These are phyloP conservation scores for Stereocaulon alpinum DNA, from an alignment of 495 filamentous ascomycete genomes.

Conservation along the genomic window DNA sequence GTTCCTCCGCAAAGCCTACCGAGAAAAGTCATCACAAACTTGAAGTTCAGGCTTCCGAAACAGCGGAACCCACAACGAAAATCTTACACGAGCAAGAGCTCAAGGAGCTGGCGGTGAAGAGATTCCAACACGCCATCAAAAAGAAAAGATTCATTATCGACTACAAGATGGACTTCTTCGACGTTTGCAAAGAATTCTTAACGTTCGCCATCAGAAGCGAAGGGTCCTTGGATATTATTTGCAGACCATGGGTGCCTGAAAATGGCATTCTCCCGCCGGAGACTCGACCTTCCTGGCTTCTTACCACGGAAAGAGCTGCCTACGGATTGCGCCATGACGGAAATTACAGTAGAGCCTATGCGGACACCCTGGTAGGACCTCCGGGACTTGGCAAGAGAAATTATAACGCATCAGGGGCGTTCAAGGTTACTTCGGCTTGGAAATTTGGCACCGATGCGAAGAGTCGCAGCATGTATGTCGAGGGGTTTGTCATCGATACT, in stretches of 20 bases:
- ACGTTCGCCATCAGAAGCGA: conserved; percentile 14
- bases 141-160: conserved; percentile 9
- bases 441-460: conserved; percentile 25
- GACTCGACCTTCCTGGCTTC: conserved; percentile 20
- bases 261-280: not conserved
- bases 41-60: too few relatives aligned
- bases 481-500: conserved; percentile 29
- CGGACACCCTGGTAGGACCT: conserved; percentile 23
- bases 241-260: conserved; percentile 26
- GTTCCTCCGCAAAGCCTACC: not conserved
- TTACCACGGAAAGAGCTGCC: conserved; percentile 10
- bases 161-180: conserved; percentile 14
- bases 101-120: too few relatives aligned
- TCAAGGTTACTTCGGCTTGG: conserved; percentile 15
- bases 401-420: conserved; percentile 15
- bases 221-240: conserved; percentile 25
- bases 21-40: not conserved
- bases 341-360: conserved; percentile 17
- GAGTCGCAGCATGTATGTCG: conserved; percentile 31
- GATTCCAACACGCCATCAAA: too few relatives aligned
- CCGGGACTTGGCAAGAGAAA: conserved; percentile 12
- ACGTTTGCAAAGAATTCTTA: conserved; percentile 23
- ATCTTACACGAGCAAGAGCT: too few relatives aligned
- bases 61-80: too few relatives aligned
- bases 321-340: conserved; percentile 14